Conservation (phyloP, 306 rosid genomes). For the Cotoneaster glaucophyllus region DNA sequence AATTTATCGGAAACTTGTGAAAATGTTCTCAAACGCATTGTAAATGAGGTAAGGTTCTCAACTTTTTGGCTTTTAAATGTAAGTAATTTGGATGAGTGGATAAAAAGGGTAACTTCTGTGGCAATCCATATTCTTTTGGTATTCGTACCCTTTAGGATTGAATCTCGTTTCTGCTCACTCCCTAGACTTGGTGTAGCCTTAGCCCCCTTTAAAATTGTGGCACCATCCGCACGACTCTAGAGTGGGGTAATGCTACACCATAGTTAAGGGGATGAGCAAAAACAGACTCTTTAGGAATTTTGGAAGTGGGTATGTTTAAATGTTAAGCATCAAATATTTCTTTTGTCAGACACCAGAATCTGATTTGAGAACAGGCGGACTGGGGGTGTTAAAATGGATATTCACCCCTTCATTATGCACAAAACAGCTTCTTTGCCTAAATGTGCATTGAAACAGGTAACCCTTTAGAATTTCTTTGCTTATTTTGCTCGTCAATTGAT, state of each 20-base stretch:
- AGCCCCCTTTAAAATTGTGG: background rate
- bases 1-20: conserved; percentile 41
- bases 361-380: conserved; percentile 27
- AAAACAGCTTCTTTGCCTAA: conserved; percentile 44
- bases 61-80: conserved; percentile 5
- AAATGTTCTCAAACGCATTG: conserved; percentile 43
- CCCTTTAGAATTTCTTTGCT: conserved; percentile 8
- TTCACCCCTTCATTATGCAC: conserved; percentile 36
- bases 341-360: conserved; percentile 38
- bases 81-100: background rate
- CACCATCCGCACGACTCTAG: background rate
- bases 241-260: background rate
- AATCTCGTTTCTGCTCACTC: background rate
- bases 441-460: conserved; percentile 57
- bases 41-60: conserved; percentile 35
- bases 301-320: conserved; percentile 4
- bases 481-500: background rate
- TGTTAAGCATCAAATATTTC: background rate
- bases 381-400: conserved; percentile 39
- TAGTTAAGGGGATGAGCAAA: background rate
- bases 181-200: background rate
- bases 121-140: background rate
- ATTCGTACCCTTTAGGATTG: background rate
- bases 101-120: background rate
- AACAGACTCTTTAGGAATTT: background rate